Conservation (phyloP, 1,284 basidiomycete genomes). For the Schizophyllum amplum region DNA sequence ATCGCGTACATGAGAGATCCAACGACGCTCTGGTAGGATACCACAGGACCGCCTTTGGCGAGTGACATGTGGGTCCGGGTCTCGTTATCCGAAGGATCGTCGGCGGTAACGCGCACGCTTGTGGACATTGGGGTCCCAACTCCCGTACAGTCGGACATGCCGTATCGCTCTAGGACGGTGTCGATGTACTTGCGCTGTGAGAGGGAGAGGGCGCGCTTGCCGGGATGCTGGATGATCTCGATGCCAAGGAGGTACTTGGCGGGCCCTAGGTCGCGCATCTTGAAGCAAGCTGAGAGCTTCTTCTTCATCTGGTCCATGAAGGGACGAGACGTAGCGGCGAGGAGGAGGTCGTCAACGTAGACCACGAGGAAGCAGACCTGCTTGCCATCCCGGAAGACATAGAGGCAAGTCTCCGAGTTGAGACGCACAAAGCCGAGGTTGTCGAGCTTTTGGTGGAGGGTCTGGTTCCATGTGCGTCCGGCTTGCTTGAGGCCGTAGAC, state of each 20-base stretch:
- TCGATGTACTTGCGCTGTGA: slow-evolving; percentile 23
- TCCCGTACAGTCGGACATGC: slow-evolving; percentile 18
- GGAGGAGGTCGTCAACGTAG: slow-evolving; percentile 18
- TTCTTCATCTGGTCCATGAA: slow-evolving; percentile 15
- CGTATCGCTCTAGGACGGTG: slow-evolving; percentile 20
- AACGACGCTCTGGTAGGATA: slow-evolving; percentile 11
- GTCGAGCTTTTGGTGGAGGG: slow-evolving; percentile 11
- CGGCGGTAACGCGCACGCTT: slow-evolving; percentile 6
- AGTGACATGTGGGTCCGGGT: neutral
- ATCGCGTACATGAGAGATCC: slow-evolving; percentile 18
- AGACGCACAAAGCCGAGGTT: slow-evolving; percentile 15
- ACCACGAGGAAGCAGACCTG: slow-evolving; percentile 15
- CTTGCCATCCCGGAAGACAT: slow-evolving; percentile 11
- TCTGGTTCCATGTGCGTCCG: slow-evolving; percentile 16
- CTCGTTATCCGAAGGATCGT: slow-evolving; percentile 9
- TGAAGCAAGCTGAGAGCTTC: slow-evolving; percentile 16
- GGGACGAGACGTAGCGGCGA: slow-evolving; percentile 8
- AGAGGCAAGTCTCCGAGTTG: slow-evolving; percentile 17
- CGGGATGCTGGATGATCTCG: slow-evolving; percentile 18
- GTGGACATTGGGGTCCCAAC: slow-evolving; percentile 21
- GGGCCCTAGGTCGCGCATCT: slow-evolving; percentile 24
- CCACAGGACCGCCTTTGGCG: neutral
- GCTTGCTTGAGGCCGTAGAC: slow-evolving; percentile 20
- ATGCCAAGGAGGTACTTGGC: slow-evolving; percentile 23
- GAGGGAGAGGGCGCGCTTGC: slow-evolving; percentile 16